Base-by-base conservation (phyloP, 1,139 yeast genomes). In the Ogataea hybrid region DNA sequence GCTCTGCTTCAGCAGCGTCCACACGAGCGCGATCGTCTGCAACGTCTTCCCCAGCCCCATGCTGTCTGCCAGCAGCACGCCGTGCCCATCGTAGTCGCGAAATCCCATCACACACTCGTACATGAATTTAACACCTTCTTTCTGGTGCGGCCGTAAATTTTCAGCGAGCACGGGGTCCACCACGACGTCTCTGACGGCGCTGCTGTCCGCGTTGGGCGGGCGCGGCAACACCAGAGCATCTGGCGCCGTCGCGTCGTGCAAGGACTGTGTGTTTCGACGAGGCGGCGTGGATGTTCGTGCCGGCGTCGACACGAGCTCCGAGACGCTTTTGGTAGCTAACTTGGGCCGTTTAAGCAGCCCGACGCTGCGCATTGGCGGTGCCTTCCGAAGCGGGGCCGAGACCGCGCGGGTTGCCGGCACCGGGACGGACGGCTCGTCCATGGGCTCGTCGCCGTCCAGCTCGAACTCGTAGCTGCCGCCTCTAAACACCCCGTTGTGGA, bases 21-120 rank as follows among this genome's bases (percentile, higher is more conserved):
- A 88, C 3, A 92, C 72, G 28, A 89, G 60, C 0, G 95, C 59
- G 4, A 92, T 90, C 0, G 97, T 80, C 77, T 84, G 89, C 28
- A 92, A 64, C 0, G 97, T 90, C 58, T 92, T 92, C 0, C 99
- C 99, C 20, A 92, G 69, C 0, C 98, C 98, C 98, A 92, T 92
- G 58, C 92, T 97, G 62, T 92, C 98, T 0, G 98, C 98, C 37
- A 92, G 63, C 6, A 92, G 66, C 2, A 94, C 92, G 0, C 98
- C 97, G 36, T 67, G 59, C 2, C 83, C 86, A n/a, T 66, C 60
- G 23, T 64, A 63, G 20, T 71, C 67, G 28, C 72, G 63, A 46
- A 72, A 64, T 0, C 95, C 95, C 81, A 84, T 77, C 2, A 89
- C 73, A 53, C 96, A 87, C 43, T 85, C 85, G 56, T 88, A 87